These are phyloP conservation scores for Melanomma pulvis-pyrius DNA, from an alignment of 495 filamentous ascomycete species.

Conservation along the genomic window DNA sequence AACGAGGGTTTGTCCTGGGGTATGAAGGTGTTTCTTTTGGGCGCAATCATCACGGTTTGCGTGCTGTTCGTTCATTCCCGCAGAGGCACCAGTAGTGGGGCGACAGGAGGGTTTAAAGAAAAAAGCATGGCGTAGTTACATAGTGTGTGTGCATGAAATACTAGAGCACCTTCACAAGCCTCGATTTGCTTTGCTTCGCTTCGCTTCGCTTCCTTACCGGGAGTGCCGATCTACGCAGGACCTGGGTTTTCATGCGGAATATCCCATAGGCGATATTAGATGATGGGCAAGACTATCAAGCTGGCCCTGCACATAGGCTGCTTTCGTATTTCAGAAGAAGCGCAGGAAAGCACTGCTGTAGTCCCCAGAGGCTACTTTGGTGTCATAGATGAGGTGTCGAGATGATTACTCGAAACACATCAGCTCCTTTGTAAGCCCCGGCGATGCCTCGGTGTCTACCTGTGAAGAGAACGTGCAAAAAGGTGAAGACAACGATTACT, in stretches of 20 bases:
- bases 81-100: conserved; percentile 17
- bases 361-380: too few species aligned
- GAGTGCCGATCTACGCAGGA: not conserved
- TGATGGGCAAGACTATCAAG: too few species aligned
- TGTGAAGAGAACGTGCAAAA: not conserved
- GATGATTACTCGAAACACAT: too few species aligned
- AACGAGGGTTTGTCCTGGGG: conserved; percentile 39
- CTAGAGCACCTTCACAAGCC: conserved; percentile 17
- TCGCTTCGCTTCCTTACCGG: not conserved
- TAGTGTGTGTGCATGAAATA: not conserved
- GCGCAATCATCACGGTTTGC: conserved; percentile 48
- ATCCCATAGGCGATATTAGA: too few species aligned
- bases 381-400: too few species aligned
- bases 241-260: not conserved
- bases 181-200: too few species aligned
- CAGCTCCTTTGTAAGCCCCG: too few species aligned
- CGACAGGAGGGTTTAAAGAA: conserved; percentile 32
- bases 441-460: too few species aligned
- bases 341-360: too few species aligned
- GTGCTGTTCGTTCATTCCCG: conserved; percentile 47
- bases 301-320: too few species aligned
- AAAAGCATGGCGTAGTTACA: conserved; percentile 50
- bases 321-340: too few species aligned
- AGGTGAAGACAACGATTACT: not conserved
- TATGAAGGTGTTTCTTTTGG: conserved; percentile 51